Evolutionary conservation across 495 filamentous ascomycete species (phyloP).

Genomic region (Penicillium argentinense): DNA sequence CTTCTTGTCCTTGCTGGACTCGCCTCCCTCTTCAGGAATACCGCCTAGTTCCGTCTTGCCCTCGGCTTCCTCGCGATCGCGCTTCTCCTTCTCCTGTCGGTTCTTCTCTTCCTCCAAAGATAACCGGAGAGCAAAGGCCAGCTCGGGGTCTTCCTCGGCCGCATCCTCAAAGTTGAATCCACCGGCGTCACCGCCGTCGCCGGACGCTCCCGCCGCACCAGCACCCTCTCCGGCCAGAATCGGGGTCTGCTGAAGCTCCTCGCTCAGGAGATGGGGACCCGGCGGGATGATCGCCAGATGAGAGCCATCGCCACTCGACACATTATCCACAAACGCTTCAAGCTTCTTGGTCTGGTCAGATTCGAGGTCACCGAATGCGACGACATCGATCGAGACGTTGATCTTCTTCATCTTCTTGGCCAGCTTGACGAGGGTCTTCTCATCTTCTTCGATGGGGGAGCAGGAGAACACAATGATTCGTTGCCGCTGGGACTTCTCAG

Average conservation of each 20-base stretch:
- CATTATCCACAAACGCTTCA: conserved; percentile 85
- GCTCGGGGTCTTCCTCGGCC: conserved; percentile 79
- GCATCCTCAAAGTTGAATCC: conserved; percentile 55
- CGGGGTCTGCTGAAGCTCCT: conserved; percentile 86
- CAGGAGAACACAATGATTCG: conserved; percentile 96
- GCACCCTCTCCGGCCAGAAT: conserved; percentile 78
- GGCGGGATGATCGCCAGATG: conserved; percentile 89
- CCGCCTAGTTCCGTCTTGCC: conserved; percentile 67
- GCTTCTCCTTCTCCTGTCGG: conserved; percentile 79
- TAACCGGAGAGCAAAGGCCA: conserved; percentile 95
- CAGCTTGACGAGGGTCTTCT: conserved; percentile 83
- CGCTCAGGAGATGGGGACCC: conserved; percentile 85
- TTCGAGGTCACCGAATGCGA: conserved; percentile 90
- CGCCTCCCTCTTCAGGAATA: conserved; percentile 83
- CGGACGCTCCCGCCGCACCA: conserved; percentile 48
- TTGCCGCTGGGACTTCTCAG: conserved; percentile 93
- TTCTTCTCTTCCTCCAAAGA: conserved; percentile 98
- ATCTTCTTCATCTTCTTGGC: conserved; percentile 99
- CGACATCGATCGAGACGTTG: conserved; percentile 86
- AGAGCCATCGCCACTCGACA: conserved; percentile 86
- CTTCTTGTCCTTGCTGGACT: conserved; percentile 65
- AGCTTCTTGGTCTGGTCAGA: conserved; percentile 91
- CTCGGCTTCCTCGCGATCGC: conserved; percentile 72
- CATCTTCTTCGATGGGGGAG: conserved; percentile 83
- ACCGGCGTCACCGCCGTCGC: conserved; percentile 68